Percentiles rank a stretch among this genome's conserved stretches.
phyloP scores from a whole-genome alignment of 768 basidiomycete genomes.

The Kwoniella sp. region DNA sequence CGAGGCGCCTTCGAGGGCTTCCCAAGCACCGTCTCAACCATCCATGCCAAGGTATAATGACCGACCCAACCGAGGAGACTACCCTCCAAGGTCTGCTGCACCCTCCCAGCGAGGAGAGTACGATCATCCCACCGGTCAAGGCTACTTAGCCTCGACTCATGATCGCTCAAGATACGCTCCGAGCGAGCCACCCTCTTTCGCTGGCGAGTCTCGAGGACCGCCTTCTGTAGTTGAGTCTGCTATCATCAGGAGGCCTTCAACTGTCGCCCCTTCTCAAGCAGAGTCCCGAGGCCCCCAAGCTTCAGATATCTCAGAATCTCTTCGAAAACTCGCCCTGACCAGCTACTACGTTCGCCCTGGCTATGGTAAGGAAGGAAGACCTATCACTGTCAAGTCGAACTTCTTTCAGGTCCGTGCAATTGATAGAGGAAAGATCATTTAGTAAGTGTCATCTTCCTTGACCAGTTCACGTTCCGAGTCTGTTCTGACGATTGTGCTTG shows the following conservation, averaged over 20 bases:
- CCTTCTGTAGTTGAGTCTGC: not conserved
- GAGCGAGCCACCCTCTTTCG: not conserved
- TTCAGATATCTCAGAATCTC: not conserved
- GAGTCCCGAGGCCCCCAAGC: not conserved
- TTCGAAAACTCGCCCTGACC: slow-evolving; percentile 20
- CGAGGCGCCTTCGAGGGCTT: not conserved
- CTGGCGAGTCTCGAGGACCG: not conserved
- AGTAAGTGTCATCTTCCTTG: slow-evolving; percentile 21
- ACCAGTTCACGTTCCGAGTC: not conserved
- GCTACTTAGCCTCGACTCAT: not conserved
- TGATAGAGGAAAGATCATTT: slow-evolving; percentile 37
- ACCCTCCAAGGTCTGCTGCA: not conserved
- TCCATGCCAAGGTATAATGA: not conserved
- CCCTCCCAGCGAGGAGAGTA: not conserved
- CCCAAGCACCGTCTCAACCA: slow-evolving; percentile 5
- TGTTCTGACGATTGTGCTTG: not conserved
- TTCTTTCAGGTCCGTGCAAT: slow-evolving; percentile 38
- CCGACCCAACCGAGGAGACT: not conserved
- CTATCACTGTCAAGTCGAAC: slow-evolving; percentile 35
- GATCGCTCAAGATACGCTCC: slow-evolving; percentile 3
- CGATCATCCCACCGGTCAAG: not conserved
- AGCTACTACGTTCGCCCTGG: slow-evolving; percentile 46
- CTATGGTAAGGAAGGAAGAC: slow-evolving; percentile 30
- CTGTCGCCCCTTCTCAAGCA: not conserved
- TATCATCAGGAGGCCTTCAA: not conserved